Evolutionary conservation across 225 moss, liverwort and hornwort species (phyloP).

Genomic region (Takakia lepidozioides): DNA sequence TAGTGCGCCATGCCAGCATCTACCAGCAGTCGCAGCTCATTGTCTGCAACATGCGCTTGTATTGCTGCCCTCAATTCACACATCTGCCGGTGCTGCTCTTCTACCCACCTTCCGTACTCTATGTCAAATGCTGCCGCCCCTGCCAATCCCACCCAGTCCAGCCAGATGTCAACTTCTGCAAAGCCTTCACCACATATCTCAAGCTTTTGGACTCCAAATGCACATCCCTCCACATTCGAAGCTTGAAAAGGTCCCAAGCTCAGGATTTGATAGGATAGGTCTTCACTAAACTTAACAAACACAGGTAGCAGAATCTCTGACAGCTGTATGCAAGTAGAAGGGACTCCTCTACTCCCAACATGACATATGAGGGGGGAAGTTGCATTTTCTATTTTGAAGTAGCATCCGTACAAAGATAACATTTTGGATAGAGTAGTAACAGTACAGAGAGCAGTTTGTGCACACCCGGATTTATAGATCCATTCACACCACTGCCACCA

Average conservation of each 20-base stretch:
- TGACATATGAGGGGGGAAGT: no score
- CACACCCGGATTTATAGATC: constrained; percentile 82
- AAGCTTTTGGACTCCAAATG: neutral
- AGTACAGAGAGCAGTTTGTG: neutral
- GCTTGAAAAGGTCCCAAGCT: neutral
- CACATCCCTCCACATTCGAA: neutral
- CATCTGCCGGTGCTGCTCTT: constrained; percentile 98
- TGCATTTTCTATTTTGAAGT: neutral
- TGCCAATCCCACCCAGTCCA: constrained; percentile 24
- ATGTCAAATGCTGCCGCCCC: constrained; percentile 96
- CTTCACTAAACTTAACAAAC: neutral
- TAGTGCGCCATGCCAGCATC: constrained; percentile 98
- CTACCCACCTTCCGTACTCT: constrained; percentile 97
- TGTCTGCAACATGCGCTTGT: constrained; percentile 96
- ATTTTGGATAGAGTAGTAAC: neutral
- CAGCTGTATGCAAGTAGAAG: neutral
- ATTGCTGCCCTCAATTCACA: constrained; percentile 93
- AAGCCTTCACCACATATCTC: neutral
- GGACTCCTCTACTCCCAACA: no score
- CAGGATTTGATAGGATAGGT: neutral
- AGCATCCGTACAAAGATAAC: neutral
- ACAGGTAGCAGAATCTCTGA: neutral
- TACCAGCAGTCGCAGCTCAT: constrained; percentile 85
- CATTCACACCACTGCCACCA: constrained; percentile 62
- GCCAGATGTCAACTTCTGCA: constrained; percentile 13